Evolutionary conservation across 1,139 yeast species (phyloP).

Genomic region (Insectozyma bohioensis): DNA sequence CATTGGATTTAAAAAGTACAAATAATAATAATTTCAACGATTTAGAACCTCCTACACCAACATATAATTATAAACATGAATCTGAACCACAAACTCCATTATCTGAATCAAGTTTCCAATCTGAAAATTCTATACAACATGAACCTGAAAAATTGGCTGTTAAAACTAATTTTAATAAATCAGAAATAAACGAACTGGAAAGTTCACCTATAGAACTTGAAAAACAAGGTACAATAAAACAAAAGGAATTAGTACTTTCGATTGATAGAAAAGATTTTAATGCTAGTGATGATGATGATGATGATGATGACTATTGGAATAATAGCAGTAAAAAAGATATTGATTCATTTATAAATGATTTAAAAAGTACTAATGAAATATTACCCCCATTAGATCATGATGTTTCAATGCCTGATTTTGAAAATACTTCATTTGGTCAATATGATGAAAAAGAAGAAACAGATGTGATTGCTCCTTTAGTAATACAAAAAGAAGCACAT

Average conservation of each 20-base stretch:
- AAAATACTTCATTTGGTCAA: constrained; percentile 5
- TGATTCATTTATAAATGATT: constrained; percentile 39
- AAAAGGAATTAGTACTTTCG: constrained; percentile 11
- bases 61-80: constrained; percentile 6
- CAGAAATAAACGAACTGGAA: constrained; percentile 2
- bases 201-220: neutral
- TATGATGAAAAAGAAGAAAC: constrained; percentile 17
- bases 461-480: constrained; percentile 27
- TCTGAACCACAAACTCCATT: constrained; percentile 24
- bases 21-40: constrained; percentile 4
- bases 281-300: constrained; percentile 5
- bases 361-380: constrained; percentile 12
- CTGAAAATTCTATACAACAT: constrained; percentile 37
- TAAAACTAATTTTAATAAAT: neutral
- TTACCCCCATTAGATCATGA: constrained; percentile 11
- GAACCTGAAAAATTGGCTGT: constrained; percentile 23
- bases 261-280: constrained; percentile 10
- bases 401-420: constrained; percentile 18
- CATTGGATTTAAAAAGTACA: neutral
- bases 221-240: constrained; percentile 1
- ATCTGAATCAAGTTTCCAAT: constrained; percentile 32
- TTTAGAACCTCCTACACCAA: constrained; percentile 35
- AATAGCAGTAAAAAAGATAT: constrained; percentile 9
- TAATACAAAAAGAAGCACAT: constrained; percentile 22
- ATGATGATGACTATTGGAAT: constrained; percentile 16